Evolutionary conservation across 192 early-diverging fungal species (phyloP).

Genomic region (Mortierella alpina): DNA sequence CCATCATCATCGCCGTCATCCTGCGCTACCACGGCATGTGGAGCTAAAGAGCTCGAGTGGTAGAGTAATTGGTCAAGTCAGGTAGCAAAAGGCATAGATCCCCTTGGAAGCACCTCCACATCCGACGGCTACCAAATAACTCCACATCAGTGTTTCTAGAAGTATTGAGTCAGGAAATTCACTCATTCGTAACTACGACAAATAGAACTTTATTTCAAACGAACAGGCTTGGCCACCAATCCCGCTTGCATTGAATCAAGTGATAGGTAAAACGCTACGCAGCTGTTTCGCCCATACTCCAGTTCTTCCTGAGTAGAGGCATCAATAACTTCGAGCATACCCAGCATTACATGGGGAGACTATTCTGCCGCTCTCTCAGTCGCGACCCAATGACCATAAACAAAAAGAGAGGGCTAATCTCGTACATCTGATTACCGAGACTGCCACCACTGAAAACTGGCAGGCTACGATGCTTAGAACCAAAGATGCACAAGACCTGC

Average conservation of each 20-base stretch:
- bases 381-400: not conserved
- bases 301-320: constrained; percentile 14
- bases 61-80: not conserved
- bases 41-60: constrained; percentile 30
- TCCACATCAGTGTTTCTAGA: too few species aligned
- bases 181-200: constrained; percentile 20
- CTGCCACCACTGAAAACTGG: too few species aligned
- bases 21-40: constrained; percentile 17
- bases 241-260: constrained; percentile 12
- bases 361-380: not conserved
- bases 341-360: constrained; percentile 1
- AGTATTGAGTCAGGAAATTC: too few species aligned
- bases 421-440: constrained; percentile 1
- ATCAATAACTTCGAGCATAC: not conserved
- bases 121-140: too few species aligned
- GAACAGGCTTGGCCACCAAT: constrained; percentile 9
- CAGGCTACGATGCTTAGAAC: too few species aligned
- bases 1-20: not conserved
- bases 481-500: too few species aligned
- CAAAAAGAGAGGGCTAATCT: constrained; percentile 1
- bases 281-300: constrained; percentile 19
- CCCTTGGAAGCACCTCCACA: too few species aligned
- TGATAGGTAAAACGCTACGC: not conserved
- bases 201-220: constrained; percentile 7
- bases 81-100: too few species aligned